phyloP scores from a whole-genome alignment of 2,329 filamentous ascomycete genomes.

The Trichophyton equinum region DNA sequence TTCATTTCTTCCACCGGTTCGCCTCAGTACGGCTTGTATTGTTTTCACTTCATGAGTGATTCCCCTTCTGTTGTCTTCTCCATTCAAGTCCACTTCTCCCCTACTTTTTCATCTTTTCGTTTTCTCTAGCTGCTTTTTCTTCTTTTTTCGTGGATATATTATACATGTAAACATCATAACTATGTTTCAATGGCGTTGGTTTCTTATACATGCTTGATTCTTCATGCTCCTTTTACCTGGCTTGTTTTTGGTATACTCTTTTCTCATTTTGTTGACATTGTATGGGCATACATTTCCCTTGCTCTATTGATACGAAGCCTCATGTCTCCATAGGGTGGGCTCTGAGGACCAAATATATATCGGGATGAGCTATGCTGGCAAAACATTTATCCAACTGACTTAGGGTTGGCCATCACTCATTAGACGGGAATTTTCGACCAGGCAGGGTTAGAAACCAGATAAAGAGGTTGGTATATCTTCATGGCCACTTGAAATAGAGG shows the following conservation, averaged over 20 bases:
- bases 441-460: too few relatives aligned
- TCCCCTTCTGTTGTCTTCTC: not conserved
- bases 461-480: too few relatives aligned
- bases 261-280: not conserved
- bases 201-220: slow-evolving; percentile 10
- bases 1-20: not conserved
- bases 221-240: not conserved
- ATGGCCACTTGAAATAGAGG: too few relatives aligned
- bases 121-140: not conserved
- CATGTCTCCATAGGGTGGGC: not conserved
- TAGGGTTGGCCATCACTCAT: too few relatives aligned
- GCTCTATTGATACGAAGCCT: not conserved
- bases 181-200: slow-evolving; percentile 8
- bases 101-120: not conserved
- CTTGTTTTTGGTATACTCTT: not conserved
- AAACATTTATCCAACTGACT: too few relatives aligned
- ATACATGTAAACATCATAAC: not conserved
- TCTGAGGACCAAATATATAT: too few relatives aligned
- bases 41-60: slow-evolving; percentile 1
- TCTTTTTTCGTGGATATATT: not conserved
- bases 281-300: not conserved
- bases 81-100: not conserved
- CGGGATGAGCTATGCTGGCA: too few relatives aligned
- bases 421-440: too few relatives aligned
- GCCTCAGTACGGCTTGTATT: not conserved